Percentiles rank a stretch among this genome's conserved stretches.
phyloP scores from a whole-genome alignment of 78 protist genomes.

The Planoprotostelium fungivorum region DNA sequence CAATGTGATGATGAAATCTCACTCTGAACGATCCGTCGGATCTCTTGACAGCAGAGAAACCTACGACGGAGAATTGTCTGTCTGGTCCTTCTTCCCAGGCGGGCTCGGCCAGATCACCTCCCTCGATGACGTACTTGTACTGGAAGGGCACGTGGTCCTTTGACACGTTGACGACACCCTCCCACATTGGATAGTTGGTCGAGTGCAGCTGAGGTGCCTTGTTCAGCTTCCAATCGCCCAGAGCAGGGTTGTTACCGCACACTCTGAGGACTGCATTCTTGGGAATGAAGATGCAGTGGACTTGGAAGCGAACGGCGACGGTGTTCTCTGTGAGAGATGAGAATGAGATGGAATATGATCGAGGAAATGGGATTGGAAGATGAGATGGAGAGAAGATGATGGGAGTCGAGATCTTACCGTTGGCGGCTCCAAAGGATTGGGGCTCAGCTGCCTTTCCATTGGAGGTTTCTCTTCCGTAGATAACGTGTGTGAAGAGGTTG shows the following conservation, averaged over 20 bases:
- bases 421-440: not conserved
- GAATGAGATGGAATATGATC: no score
- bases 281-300: slow-evolving; percentile 30
- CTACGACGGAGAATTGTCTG: not conserved
- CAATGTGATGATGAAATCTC: slow-evolving; percentile 8
- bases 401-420: not conserved
- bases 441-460: not conserved
- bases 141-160: slow-evolving; percentile 53
- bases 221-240: slow-evolving; percentile 58
- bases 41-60: slow-evolving; percentile 26
- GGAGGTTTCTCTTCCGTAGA: not conserved
- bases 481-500: not conserved
- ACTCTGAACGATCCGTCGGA: slow-evolving; percentile 33
- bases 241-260: slow-evolving; percentile 40
- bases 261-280: slow-evolving; percentile 19
- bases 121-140: not conserved
- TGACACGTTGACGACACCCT: slow-evolving; percentile 25
- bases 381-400: no score
- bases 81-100: not conserved
- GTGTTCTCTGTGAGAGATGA: not conserved
- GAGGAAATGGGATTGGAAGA: no score
- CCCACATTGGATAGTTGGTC: slow-evolving; percentile 36
- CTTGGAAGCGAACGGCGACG: slow-evolving; percentile 45
- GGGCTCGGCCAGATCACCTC: not conserved
- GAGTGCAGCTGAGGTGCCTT: slow-evolving; percentile 24